A percentile compares a stretch with the other conserved stretches of the same genome.
Evolutionary conservation across 2,329 filamentous ascomycete genomes (phyloP).

Genomic region (Monilinia polystroma): DNA sequence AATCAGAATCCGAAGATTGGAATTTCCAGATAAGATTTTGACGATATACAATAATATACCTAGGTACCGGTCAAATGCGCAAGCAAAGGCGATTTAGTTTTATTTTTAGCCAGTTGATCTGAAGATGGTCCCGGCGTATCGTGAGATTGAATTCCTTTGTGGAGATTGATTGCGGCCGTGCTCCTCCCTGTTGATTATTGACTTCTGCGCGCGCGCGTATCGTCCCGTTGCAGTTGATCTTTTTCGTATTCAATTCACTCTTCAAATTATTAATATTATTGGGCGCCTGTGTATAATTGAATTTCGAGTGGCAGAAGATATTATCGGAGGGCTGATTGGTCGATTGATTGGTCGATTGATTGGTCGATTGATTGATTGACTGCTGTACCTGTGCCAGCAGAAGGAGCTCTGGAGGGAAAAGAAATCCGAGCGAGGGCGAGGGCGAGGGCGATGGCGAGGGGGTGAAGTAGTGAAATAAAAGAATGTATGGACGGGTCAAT

Average conservation of each 20-base stretch:
- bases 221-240: background rate
- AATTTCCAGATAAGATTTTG: constrained; percentile 1
- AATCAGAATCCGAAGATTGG: background rate
- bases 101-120: background rate
- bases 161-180: constrained; percentile 18
- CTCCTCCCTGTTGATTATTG: background rate
- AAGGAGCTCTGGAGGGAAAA: background rate
- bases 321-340: background rate
- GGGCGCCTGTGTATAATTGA: background rate
- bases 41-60: too few species aligned
- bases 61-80: background rate
- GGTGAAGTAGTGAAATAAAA: constrained; percentile 10
- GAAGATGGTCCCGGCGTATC: constrained; percentile 10
- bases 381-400: background rate
- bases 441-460: background rate
- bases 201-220: constrained; percentile 8
- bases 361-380: background rate
- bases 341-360: too few species aligned
- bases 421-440: background rate
- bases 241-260: constrained; percentile 3
- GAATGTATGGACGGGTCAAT: constrained; percentile 10
- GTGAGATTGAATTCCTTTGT: constrained; percentile 15
- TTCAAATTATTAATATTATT: background rate
- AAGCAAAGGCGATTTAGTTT: background rate
- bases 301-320: background rate